Conservation (phyloP, 2,329 filamentous ascomycete genomes). For the Cladosporium halotolerans region DNA sequence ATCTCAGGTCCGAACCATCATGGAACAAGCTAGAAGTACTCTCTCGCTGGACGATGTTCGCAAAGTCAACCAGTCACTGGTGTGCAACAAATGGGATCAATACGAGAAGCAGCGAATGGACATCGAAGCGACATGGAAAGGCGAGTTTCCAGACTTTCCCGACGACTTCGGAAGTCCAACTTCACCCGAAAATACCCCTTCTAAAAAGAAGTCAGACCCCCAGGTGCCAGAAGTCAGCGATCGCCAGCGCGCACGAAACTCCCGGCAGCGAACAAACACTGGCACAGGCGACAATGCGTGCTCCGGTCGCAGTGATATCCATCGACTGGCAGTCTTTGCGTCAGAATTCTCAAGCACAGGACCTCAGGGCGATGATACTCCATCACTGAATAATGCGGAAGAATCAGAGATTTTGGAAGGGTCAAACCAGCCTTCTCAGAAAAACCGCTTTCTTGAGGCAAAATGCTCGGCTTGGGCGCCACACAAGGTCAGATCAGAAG, state of each 20-base stretch:
- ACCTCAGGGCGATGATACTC: no score
- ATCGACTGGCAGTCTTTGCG: no score
- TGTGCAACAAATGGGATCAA: neutral
- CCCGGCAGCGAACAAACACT: no score
- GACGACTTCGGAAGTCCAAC: neutral
- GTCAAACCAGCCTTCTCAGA: neutral
- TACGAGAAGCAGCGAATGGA: neutral
- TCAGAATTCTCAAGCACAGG: no score
- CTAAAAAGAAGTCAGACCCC: neutral
- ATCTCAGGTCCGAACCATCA: no score
- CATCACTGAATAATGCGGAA: neutral
- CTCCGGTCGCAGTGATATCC: no score
- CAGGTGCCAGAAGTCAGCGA: no score
- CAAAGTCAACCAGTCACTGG: neutral
- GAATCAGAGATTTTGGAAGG: neutral
- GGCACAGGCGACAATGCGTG: no score
- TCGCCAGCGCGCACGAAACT: no score
- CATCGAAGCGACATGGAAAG: neutral
- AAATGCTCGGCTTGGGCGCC: neutral
- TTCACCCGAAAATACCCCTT: neutral
- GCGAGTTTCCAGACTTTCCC: neutral
- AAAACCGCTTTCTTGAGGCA: neutral
- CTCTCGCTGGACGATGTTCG: neutral
- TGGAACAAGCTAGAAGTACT: no score
- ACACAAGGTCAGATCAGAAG: neutral